These are phyloP conservation scores for Cytospora schulzeri DNA, from an alignment of 2,329 filamentous ascomycete species.

Conservation along the genomic window DNA sequence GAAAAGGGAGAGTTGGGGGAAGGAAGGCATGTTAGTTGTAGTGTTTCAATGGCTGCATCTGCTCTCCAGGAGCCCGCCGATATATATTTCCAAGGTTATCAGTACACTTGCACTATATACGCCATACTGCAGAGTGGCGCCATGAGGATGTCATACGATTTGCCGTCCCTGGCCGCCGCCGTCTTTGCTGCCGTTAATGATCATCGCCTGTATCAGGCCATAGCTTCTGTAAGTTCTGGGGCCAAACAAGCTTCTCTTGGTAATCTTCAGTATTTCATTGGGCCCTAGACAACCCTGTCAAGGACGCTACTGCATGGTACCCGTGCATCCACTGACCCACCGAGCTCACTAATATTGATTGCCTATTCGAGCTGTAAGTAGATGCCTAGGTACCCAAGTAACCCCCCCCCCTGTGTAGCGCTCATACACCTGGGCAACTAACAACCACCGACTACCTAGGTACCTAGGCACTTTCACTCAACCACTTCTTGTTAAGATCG, in stretches of 20 bases:
- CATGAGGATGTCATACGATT: slow-evolving; percentile 18
- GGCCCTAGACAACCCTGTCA: neutral
- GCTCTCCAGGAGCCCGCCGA: slow-evolving; percentile 16
- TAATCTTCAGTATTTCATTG: slow-evolving; percentile 24
- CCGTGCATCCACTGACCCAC: neutral
- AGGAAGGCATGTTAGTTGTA: slow-evolving; percentile 16
- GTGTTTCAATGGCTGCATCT: neutral
- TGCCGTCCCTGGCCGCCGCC: neutral
- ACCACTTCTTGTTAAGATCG: too few species aligned
- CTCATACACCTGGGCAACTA: too few species aligned
- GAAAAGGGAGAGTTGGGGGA: slow-evolving; percentile 31
- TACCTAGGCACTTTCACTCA: too few species aligned
- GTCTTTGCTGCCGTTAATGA: neutral
- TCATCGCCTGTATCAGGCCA: neutral
- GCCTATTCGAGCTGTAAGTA: too few species aligned
- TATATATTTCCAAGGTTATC: neutral
- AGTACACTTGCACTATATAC: neutral
- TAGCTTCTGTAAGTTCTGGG: neutral
- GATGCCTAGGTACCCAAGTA: too few species aligned
- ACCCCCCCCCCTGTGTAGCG: too few species aligned
- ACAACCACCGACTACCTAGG: too few species aligned
- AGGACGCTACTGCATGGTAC: neutral
- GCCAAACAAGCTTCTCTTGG: slow-evolving; percentile 10
- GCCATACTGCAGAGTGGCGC: slow-evolving; percentile 1
- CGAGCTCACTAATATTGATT: too few species aligned